These are phyloP conservation scores for Fusarium citri DNA, from an alignment of 2,329 filamentous ascomycete genomes.

Conservation along the genomic window DNA sequence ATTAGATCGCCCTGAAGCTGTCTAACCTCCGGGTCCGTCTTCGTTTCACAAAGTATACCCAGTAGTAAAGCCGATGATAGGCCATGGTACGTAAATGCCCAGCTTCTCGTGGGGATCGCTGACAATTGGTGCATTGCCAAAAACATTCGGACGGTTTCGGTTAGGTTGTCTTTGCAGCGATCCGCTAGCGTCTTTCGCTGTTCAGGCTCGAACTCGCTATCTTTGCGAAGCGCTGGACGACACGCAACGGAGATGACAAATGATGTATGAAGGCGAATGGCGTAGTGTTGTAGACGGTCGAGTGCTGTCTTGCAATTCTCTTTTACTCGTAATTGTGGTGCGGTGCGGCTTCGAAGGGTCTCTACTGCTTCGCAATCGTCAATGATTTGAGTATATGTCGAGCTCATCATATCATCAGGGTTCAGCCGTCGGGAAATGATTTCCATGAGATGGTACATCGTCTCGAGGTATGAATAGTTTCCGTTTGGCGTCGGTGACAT, in stretches of 20 bases:
- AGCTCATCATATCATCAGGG: conserved; percentile 63
- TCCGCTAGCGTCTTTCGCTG: conserved; percentile 68
- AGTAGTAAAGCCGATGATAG: conserved; percentile 73
- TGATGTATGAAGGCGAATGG: conserved; percentile 72
- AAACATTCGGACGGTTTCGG: conserved; percentile 76
- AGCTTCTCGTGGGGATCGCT: conserved; percentile 73
- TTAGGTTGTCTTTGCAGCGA: conserved; percentile 71
- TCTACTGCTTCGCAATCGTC: conserved; percentile 68
- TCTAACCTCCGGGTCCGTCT: conserved; percentile 71
- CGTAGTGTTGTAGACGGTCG: conserved; percentile 72
- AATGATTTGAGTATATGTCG: conserved; percentile 66
- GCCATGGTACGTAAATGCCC: conserved; percentile 76
- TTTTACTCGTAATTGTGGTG: conserved; percentile 67
- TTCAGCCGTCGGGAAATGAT: conserved; percentile 69
- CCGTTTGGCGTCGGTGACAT: conserved; percentile 56
- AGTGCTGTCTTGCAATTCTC: conserved; percentile 73
- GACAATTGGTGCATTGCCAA: conserved; percentile 76
- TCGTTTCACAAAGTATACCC: conserved; percentile 72
- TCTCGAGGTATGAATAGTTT: conserved; percentile 70
- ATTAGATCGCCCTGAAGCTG: conserved; percentile 74
- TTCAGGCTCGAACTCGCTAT: conserved; percentile 61
- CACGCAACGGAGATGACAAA: conserved; percentile 75
- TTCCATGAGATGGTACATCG: conserved; percentile 73
- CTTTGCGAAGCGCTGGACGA: conserved; percentile 69
- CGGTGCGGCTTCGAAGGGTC: conserved; percentile 61